Base-by-base conservation (phyloP, 2,329 filamentous ascomycete genomes). In the Epichloe bromicola region DNA sequence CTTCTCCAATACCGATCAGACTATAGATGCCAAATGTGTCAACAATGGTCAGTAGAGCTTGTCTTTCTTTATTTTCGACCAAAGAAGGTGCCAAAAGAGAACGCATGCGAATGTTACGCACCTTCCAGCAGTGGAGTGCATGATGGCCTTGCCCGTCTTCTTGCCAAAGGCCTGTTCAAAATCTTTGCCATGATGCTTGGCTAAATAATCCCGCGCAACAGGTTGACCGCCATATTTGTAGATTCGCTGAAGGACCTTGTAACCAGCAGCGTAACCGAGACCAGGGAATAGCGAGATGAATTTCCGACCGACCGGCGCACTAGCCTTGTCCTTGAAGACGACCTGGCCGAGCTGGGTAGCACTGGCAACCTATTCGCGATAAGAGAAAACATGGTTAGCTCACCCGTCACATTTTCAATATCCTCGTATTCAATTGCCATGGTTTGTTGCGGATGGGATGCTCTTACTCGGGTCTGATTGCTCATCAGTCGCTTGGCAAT, bases 161-260 rank as follows among this genome's bases (percentile, higher is more conserved):
- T 90, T 90, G 65, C 93, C 93, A 63, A 98, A 98, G 11, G 88
- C 80, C 59, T 76, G 73, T 69, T 97, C 91, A 66, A 98, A 98
- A 59, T 83, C 76, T 60, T 80, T 76, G 59, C 87, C 85, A 65
- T 95, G 84, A 75, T 97, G 78, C 64, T 78, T 71, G 49, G 79
- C 78, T 49, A 98, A 79, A 70, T 85, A 96, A 71, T 98, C 93
- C 50, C 91, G 85, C 39, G 88, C 90, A 61, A 96, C 87, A 43
- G 93, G 93, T 74, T 98, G 93, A 48, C 93, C 93, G 59, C 93
- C 93, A 65, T 96, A 98, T 74, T 98, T 98, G 80, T 98, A 98
- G 66, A 98, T 82, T 68, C 93, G 79, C 79, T 98, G 93, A 51
- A 95, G 80, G 56, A 97, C 77, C 79, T 98, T 98, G 78, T 98